Evolutionary conservation across 2,329 filamentous ascomycete species (phyloP), one percentile per base, ranked within the genome.

Genomic region (Diaporthe capsici): DNA sequence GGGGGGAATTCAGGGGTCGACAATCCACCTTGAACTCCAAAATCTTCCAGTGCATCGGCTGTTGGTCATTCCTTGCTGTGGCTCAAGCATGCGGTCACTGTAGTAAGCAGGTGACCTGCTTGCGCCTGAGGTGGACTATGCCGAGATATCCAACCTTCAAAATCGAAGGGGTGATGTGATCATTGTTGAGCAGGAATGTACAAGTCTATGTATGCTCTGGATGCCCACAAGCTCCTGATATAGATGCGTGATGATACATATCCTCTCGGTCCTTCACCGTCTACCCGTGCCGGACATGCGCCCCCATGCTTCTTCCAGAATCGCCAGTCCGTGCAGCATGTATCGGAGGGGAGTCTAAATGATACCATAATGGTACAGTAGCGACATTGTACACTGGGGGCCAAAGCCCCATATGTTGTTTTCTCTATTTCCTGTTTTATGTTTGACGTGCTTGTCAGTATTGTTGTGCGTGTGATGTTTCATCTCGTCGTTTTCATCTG

Each of bases 171-270:
- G 17, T n/a, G 42, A 34, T 49, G 17, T 53, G 71, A n/a, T 73
- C 37, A 20, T 44, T 34, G 7, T 55, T 65, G 71, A 65, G 65
- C 65, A 70, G 65, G 4, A 42, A 55, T 55, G 37, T 70, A 31
- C 49, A 65, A 42, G 28, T 73, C 37, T 73, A 65, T 65, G 49
- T 20, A 57, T 73, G 58, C 47, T 25, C 47, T 22, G 44, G 44
- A 71, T 53, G 39, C 44, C 72, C 49, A 53, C 44, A 22, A 55
- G 44, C 53, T 72, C 72, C 67, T 31, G 34, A 20, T 70, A 17
- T n/a, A 22, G 28, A 76, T 75, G 72, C 60, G 51, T 76, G 58
- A 53, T 76, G 47, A 60, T 76, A 72, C 65, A 76, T 25, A 47
- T 20, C 51, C 37, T 22, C n/a, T 13, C 51, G 44, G 6, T 22